Percentiles rank a stretch among this genome's conserved stretches.
phyloP scores from a whole-genome alignment of 768 basidiomycete species.

The Mycena pura region DNA sequence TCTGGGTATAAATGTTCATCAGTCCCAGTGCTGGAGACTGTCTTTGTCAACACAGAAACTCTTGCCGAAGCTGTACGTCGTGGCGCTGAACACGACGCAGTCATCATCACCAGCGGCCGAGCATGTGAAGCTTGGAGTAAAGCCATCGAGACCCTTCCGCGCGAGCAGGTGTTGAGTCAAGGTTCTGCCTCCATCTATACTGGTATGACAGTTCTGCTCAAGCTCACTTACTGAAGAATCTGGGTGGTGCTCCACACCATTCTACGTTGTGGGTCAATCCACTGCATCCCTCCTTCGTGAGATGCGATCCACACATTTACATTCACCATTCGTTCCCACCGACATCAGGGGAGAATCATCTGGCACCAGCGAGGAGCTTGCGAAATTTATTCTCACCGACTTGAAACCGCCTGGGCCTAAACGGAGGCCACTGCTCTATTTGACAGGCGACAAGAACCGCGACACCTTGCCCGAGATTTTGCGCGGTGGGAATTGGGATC shows the following conservation, averaged over 20 bases:
- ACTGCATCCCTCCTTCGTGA: slow-evolving; percentile 58
- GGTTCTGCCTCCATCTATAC: neutral
- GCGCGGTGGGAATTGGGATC: slow-evolving; percentile 45
- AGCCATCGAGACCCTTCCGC: slow-evolving; percentile 41
- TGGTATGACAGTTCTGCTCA: neutral
- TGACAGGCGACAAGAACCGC: slow-evolving; percentile 88
- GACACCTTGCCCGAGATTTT: slow-evolving; percentile 68
- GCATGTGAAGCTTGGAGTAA: slow-evolving; percentile 75
- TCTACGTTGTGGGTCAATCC: slow-evolving; percentile 79
- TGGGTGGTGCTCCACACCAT: slow-evolving; percentile 65
- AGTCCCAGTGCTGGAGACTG: slow-evolving; percentile 77
- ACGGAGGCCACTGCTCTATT: slow-evolving; percentile 60
- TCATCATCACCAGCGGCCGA: slow-evolving; percentile 81
- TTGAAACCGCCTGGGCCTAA: slow-evolving; percentile 18
- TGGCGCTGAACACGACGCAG: slow-evolving; percentile 58
- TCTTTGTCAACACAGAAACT: slow-evolving; percentile 51
- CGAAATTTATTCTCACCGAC: slow-evolving; percentile 62
- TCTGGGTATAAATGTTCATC: slow-evolving; percentile 61
- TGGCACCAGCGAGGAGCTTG: slow-evolving; percentile 75
- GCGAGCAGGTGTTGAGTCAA: neutral
- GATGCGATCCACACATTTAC: slow-evolving; percentile 36
- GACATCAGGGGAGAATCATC: slow-evolving; percentile 53
- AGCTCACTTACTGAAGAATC: slow-evolving; percentile 30
- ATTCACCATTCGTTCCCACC: slow-evolving; percentile 33
- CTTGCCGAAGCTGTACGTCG: slow-evolving; percentile 50